Conservation (phyloP, 129 eudicot species). For the Rutidosis leptorrhynchoides region DNA sequence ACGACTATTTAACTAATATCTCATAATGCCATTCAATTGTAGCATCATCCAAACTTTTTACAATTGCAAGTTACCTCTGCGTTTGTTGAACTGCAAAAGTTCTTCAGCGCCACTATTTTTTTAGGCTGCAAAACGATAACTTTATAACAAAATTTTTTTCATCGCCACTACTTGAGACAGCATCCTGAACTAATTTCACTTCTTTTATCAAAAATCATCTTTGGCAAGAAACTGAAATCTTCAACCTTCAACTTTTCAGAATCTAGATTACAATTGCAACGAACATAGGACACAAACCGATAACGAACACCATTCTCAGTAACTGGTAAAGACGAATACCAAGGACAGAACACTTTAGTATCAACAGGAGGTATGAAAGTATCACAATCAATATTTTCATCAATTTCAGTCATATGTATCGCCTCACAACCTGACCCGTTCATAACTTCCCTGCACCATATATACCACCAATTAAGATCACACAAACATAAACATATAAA, state of each 20-base stretch:
- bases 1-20: neutral
- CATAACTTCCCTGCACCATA: slow-evolving; percentile 59
- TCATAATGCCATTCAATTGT: neutral
- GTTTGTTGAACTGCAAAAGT: neutral
- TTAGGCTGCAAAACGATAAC: too few species aligned
- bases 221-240: slow-evolving; percentile 34
- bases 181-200: slow-evolving; percentile 27
- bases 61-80: neutral
- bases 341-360: slow-evolving; percentile 48
- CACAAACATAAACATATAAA: neutral
- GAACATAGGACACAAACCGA: slow-evolving; percentile 60
- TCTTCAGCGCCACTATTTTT: neutral
- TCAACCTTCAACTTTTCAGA: slow-evolving; percentile 19
- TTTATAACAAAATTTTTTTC: too few species aligned
- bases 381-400: slow-evolving; percentile 51
- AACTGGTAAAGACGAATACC: slow-evolving; percentile 59
- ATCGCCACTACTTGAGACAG: too few species aligned
- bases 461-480: neutral
- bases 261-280: slow-evolving; percentile 26
- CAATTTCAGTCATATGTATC: slow-evolving; percentile 71
- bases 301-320: slow-evolving; percentile 43
- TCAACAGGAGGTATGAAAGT: slow-evolving; percentile 67
- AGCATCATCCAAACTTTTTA: neutral
- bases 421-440: slow-evolving; percentile 66
- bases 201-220: slow-evolving; percentile 58